phyloP scores from a whole-genome alignment of 2,329 filamentous ascomycete genomes.

The Diaporthe amygdali region DNA sequence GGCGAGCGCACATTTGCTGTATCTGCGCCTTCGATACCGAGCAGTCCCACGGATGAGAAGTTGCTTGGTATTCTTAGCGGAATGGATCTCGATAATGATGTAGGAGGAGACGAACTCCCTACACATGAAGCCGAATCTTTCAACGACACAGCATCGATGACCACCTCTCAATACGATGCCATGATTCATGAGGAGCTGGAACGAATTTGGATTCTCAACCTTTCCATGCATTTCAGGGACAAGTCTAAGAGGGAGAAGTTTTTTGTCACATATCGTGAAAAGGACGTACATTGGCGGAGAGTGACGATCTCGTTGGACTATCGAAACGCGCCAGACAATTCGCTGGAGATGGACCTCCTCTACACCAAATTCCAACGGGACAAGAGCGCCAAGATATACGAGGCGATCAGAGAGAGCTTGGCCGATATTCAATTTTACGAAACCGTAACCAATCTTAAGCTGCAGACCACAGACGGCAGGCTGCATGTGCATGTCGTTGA shows the following conservation, averaged over 20 bases:
- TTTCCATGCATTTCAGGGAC: slow-evolving; percentile 98
- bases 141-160: slow-evolving; percentile 53
- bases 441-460: slow-evolving; percentile 93
- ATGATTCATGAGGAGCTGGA: slow-evolving; percentile 83
- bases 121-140: slow-evolving; percentile 38
- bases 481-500: slow-evolving; percentile 98
- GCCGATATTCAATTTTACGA: slow-evolving; percentile 95
- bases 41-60: slow-evolving; percentile 40
- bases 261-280: slow-evolving; percentile 92
- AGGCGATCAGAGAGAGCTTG: slow-evolving; percentile 90
- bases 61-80: slow-evolving; percentile 33
- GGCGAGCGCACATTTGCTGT: slow-evolving; percentile 33
- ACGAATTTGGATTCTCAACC: slow-evolving; percentile 90
- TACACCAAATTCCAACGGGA: slow-evolving; percentile 84
- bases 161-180: slow-evolving; percentile 62
- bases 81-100: slow-evolving; percentile 26
- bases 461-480: slow-evolving; percentile 85
- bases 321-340: slow-evolving; percentile 77
- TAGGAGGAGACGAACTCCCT: slow-evolving; percentile 24
- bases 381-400: slow-evolving; percentile 92
- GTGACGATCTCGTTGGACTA: slow-evolving; percentile 96
- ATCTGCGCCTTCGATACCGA: slow-evolving; percentile 34
- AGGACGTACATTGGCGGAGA: slow-evolving; percentile 78
- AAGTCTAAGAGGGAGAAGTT: slow-evolving; percentile 94
- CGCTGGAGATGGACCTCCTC: slow-evolving; percentile 83